Percentiles rank a stretch among this genome's conserved stretches.
These are phyloP conservation scores for Nepenthes mirabilis DNA, from an alignment of 148 eudicot genomes.

Conservation along the genomic window DNA sequence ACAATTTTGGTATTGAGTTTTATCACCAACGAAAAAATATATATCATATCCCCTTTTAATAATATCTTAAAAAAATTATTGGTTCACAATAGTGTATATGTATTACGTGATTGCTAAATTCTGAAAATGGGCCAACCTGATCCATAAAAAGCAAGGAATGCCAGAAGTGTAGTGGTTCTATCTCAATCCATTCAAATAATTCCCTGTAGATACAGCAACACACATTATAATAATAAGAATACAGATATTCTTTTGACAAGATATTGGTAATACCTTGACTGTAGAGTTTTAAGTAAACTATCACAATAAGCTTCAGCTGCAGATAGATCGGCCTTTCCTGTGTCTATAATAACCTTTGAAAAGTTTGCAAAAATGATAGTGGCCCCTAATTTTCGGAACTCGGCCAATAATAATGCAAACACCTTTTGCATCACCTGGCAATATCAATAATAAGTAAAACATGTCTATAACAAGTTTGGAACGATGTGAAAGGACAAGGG, in stretches of 20 bases:
- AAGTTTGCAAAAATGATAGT: constrained; percentile 79
- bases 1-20: not conserved
- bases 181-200: constrained; percentile 93
- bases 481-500: too few relatives aligned
- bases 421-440: constrained; percentile 95
- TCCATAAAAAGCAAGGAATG: constrained; percentile 94
- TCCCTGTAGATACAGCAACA: constrained; percentile 31
- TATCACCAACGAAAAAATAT: not conserved
- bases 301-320: constrained; percentile 91
- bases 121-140: constrained; percentile 46
- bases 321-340: constrained; percentile 75
- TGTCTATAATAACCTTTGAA: constrained; percentile 73
- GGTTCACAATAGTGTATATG: not conserved
- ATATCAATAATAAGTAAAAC: too few relatives aligned
- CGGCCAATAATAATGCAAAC: constrained; percentile 83
- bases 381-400: constrained; percentile 91
- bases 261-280: constrained; percentile 38
- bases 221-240: constrained; percentile 4
- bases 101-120: not conserved
- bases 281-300: constrained; percentile 70
- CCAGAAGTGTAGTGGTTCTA: constrained; percentile 87
- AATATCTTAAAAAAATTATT: too few relatives aligned
- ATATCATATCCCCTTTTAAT: not conserved
- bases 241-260: not conserved
- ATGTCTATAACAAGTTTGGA: too few relatives aligned